Base-by-base conservation (phyloP, 495 filamentous ascomycete genomes). In the Hypoxylon trugodes region DNA sequence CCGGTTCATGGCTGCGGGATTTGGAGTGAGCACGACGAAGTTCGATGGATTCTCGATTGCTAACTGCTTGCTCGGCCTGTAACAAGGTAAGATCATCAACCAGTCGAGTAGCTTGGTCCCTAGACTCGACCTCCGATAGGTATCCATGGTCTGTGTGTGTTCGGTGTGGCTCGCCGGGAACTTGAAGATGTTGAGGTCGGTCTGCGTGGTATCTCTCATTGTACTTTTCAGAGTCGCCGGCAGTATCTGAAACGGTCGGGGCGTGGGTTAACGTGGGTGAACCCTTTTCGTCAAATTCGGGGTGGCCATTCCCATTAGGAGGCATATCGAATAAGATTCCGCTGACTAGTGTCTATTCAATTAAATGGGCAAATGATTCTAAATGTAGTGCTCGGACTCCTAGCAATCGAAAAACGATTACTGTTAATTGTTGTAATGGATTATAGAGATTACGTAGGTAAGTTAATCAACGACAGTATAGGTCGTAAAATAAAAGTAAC, bases 1-100 rank as follows among this genome's bases (percentile, higher is more conserved):
- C 84, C 0, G 83, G 77, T 19, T 77, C 74, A 24, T 77, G 42
- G 63, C 65, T 62, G 69, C 61, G 55, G 15, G 60, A 5, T 59
- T 75, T 22, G 4, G 77, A 76, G 68, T 80, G 58, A 57, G 74
- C 33, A 74, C 73, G 55, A 53, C 69, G 50, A 8, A 72, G 47
- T 15, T 80, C 74, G 40, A 71, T 61, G 4, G 74, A 77, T 25
- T 79, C 77, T 41, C 85, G 76, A 12, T 86, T 75, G 73, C 84
- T 69, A 70, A 88, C 89, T 30, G 90, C 81, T 3, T 88, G 86
- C 77, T 98, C 94, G 5, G 90, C 90, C 47, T 92, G 87, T 25
- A 96, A 80, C 49, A 97, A 79, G 33, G 91, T 87, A 24, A 97
- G 74, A 69, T 97, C 92, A 77, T 98, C 94, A 36, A 90, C 89